Percentiles rank a stretch among this genome's conserved stretches.
These are phyloP conservation scores for Volutella citrinella DNA, from an alignment of 2,329 filamentous ascomycete genomes.

Conservation along the genomic window DNA sequence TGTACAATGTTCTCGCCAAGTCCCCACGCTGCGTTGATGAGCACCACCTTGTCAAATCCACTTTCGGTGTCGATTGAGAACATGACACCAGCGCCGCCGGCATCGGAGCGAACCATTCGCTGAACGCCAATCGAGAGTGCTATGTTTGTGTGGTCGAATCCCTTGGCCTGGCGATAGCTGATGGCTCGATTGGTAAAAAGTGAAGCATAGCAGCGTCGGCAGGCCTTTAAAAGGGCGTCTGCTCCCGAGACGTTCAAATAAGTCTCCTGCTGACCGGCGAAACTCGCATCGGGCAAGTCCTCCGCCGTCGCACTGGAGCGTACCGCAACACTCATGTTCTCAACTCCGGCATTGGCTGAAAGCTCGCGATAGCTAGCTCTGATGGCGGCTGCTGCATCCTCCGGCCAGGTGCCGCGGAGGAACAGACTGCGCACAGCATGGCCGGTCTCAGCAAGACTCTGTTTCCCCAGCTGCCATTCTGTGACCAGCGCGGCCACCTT, in stretches of 20 bases:
- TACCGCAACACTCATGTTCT: constrained; percentile 32
- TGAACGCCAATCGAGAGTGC: constrained; percentile 29
- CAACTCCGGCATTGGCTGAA: constrained; percentile 12
- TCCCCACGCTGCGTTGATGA: constrained; percentile 36
- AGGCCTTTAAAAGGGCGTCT: constrained; percentile 30
- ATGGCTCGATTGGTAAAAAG: constrained; percentile 37
- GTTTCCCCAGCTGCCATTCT: constrained; percentile 28
- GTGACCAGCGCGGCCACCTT: constrained; percentile 25
- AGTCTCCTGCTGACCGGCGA: constrained; percentile 36
- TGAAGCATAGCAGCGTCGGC: constrained; percentile 35
- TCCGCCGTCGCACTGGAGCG: constrained; percentile 38
- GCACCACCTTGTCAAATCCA: constrained; percentile 36
- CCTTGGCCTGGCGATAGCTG: constrained; percentile 28
- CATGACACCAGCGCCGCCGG: constrained; percentile 35
- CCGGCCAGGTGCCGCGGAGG: constrained; percentile 29
- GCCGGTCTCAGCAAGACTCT: constrained; percentile 29
- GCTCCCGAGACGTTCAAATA: constrained; percentile 34
- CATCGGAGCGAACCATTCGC: constrained; percentile 32
- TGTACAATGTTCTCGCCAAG: constrained; percentile 38
- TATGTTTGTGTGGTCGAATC: constrained; percentile 25
- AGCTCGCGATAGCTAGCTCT: constrained; percentile 27
- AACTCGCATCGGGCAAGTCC: constrained; percentile 36
- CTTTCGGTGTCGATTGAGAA: constrained; percentile 39
- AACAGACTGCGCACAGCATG: constrained; percentile 27
- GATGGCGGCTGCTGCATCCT: constrained; percentile 26